A percentile compares a stretch with the other conserved stretches of the same genome.
These are phyloP conservation scores for Naganishia liquefaciens DNA, from an alignment of 1,284 basidiomycete species.

Conservation along the genomic window DNA sequence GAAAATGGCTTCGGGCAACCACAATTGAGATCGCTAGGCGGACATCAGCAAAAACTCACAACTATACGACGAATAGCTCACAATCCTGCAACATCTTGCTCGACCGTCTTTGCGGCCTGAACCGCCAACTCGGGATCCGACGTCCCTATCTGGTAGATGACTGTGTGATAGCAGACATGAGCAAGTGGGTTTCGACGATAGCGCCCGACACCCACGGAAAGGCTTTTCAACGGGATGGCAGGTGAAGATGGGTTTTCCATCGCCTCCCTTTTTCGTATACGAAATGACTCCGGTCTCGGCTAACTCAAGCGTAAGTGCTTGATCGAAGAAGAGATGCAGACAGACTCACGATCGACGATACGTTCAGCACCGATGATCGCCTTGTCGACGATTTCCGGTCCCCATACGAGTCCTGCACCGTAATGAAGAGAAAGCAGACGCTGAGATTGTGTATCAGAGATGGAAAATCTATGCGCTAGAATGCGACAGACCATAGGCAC, in stretches of 20 bases:
- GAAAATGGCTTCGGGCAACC: slow-evolving; percentile 96
- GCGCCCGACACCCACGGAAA: slow-evolving; percentile 56
- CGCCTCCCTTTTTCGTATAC: slow-evolving; percentile 63
- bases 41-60: not conserved
- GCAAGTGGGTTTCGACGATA: slow-evolving; percentile 1
- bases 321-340: not conserved
- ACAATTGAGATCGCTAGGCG: slow-evolving; percentile 51
- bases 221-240: slow-evolving; percentile 93
- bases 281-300: slow-evolving; percentile 85
- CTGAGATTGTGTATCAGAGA: slow-evolving; percentile 63
- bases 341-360: slow-evolving; percentile 74
- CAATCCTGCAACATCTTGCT: slow-evolving; percentile 87
- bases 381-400: slow-evolving; percentile 94
- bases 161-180: slow-evolving; percentile 32
- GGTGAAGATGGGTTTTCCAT: slow-evolving; percentile 81
- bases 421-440: slow-evolving; percentile 86
- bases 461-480: not conserved
- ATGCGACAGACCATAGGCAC: slow-evolving; percentile 38
- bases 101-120: slow-evolving; percentile 81
- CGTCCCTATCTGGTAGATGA: slow-evolving; percentile 78
- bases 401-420: slow-evolving; percentile 94
- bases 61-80: slow-evolving; percentile 31
- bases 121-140: slow-evolving; percentile 86
- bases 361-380: slow-evolving; percentile 86
- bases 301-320: slow-evolving; percentile 49